Conservation (phyloP, 768 basidiomycete genomes). For the Termitomyces sp. region DNA sequence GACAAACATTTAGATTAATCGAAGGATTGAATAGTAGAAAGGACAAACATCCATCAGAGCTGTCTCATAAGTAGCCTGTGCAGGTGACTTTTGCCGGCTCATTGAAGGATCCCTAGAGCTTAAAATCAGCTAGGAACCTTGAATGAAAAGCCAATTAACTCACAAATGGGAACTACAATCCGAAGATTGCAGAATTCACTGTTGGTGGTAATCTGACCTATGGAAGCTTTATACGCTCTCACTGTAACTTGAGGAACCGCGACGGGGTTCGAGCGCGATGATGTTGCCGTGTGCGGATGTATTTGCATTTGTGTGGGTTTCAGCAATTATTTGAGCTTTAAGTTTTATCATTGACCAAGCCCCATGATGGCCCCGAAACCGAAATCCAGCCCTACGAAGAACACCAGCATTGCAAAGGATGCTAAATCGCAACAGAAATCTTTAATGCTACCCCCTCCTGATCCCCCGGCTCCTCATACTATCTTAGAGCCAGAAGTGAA, state of each 20-base stretch:
- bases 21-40: neutral
- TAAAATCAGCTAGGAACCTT: neutral
- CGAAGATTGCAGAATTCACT: neutral
- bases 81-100: slow-evolving; percentile 1
- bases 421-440: slow-evolving; percentile 26
- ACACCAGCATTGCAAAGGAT: slow-evolving; percentile 23
- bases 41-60: slow-evolving; percentile 16
- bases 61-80: neutral
- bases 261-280: neutral
- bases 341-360: neutral
- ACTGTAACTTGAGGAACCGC: neutral
- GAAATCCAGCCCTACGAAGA: slow-evolving; percentile 38
- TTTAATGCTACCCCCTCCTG: slow-evolving; percentile 57
- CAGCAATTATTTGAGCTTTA: neutral
- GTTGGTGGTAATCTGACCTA: no score
- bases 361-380: slow-evolving; percentile 47
- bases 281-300: neutral
- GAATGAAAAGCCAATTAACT: neutral
- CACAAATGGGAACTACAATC: neutral
- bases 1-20: slow-evolving; percentile 11
- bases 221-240: neutral
- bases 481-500: slow-evolving; percentile 67
- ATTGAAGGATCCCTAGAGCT: neutral
- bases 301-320: slow-evolving; percentile 6
- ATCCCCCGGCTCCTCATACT: slow-evolving; percentile 35